Evolutionary conservation across 2,329 filamentous ascomycete genomes (phyloP), one percentile per base, ranked within the genome.

Genomic region (Pseudovirgaria hyperparasitica): DNA sequence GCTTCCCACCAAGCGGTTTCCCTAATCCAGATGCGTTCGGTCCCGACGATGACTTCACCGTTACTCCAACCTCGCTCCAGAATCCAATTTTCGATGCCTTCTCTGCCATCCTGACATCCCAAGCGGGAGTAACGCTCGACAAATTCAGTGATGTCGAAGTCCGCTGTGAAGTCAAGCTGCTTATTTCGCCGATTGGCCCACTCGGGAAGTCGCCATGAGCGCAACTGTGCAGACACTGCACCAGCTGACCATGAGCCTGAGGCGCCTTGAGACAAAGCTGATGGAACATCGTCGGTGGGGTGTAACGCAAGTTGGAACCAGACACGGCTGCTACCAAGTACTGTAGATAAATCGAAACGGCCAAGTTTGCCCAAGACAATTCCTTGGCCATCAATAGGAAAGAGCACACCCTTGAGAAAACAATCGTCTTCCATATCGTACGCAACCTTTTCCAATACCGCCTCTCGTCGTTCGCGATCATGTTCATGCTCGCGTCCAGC

Each of bases 1-100:
- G 86, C 87, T 55, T 96, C 87, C 87, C 87, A 96, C 87, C 90
- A 98, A 2, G 86, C 81, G 31, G 63, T 69, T 55, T 98, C 90
- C 26, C 87, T 73, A 63, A 96, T 86, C 90, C 90, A 98, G 22
- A 98, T 75, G 17, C 90, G 80, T 53, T 96, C 85, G 31, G 75
- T 76, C 29, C 90, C 90, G 17, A 96, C 65, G 5, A 93, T 74
- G 2, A 96, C 85, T 56, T 96, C 90, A 20, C 90, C 90, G 41
- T 98, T 98, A 58, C 84, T 94, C 90, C 90, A 98, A 2, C 90
- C 90, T 32, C 90, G 76, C 55, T 96, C 86, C 26, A 96, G 67
- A 31, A 92, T 68, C 84, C 87, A 98, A 43, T 71, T 92, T 48
- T 96, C 84, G 28, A 94, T 85, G 25, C 87, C 90, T 36, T 98